These are phyloP conservation scores for Musa balbisiana DNA, from an alignment of 202 grass and related monocot species.

Conservation along the genomic window DNA sequence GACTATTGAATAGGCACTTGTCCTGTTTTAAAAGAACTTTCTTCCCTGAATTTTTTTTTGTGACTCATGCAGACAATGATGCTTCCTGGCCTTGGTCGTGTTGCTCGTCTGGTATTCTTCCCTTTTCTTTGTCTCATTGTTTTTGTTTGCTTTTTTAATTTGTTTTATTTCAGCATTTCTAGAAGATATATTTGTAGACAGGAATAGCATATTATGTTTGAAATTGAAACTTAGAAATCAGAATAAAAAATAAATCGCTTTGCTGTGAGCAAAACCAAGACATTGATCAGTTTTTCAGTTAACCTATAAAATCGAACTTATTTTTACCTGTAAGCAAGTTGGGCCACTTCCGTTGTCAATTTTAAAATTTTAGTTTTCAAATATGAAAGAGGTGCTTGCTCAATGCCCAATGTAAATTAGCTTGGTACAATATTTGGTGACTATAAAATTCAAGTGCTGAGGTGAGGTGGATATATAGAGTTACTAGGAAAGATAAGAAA, in stretches of 20 bases:
- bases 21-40: neutral
- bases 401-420: too few relatives aligned
- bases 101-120: constrained; percentile 69
- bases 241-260: neutral
- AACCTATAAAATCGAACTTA: neutral
- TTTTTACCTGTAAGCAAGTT: neutral
- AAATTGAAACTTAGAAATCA: neutral
- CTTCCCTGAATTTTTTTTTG: constrained; percentile 24
- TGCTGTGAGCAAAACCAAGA: neutral
- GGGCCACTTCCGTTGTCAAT: neutral
- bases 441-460: too few relatives aligned
- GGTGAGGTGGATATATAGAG: too few relatives aligned
- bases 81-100: constrained; percentile 71
- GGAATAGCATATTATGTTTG: neutral
- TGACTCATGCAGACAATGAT: constrained; percentile 50
- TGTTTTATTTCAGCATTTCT: neutral
- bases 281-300: neutral
- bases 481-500: too few relatives aligned
- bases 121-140: constrained; percentile 22
- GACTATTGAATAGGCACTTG: neutral
- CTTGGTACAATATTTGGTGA: too few relatives aligned
- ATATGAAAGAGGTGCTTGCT: neutral
- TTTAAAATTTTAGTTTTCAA: neutral
- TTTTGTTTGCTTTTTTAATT: constrained; percentile 17
- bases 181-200: neutral